Evolutionary conservation across 2,329 filamentous ascomycete genomes (phyloP), one percentile per base, ranked within the genome.

Genomic region (Xylariales sp.): DNA sequence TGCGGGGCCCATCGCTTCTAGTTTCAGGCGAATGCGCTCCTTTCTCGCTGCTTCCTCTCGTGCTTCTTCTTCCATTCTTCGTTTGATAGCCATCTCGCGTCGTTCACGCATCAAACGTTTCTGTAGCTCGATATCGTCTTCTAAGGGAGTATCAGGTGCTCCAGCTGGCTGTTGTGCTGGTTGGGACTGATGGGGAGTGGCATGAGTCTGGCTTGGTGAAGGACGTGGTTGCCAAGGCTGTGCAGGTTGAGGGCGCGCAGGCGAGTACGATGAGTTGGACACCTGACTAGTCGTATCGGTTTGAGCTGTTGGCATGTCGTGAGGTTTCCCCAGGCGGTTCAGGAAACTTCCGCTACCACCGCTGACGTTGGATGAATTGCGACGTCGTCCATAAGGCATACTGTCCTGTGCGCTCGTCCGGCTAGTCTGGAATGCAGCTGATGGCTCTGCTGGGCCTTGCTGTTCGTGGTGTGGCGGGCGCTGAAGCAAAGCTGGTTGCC

Each of bases 291-390:
- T 28, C 21, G 33, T 17, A 37, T 31, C 34, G 20, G 69, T 45
- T 6, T 77, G 72, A 2, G 62, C 56, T 3, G 68, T 62, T 0
- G 61, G 61, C 35, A 69, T 56, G 7, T 76, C 72, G 17, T 57
- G 60, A 6, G 59, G 59, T 46, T 70, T 74, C 25, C 59, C 59
- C 24, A 66, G 47, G 24, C 84, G 78, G 49, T 83, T 76, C 49
- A 74, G 73, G 46, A 81, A 77, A 25, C 77, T 73, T 43, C 84
- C 83, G 58, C 88, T 95, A 42, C 85, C 86, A 39, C 88, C 89
- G 58, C 90, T 96, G 28, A 95, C 84, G 54, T 89, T 94, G 3
- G 91, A 97, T 13, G 91, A 96, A 41, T 85, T 85, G 45, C 91
- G 82, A 44, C 89, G 81, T 47, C 89, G 81, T 25, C 74, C 76